Evolutionary conservation across 495 filamentous ascomycete species (phyloP).

Genomic region (Acidomyces sp.): DNA sequence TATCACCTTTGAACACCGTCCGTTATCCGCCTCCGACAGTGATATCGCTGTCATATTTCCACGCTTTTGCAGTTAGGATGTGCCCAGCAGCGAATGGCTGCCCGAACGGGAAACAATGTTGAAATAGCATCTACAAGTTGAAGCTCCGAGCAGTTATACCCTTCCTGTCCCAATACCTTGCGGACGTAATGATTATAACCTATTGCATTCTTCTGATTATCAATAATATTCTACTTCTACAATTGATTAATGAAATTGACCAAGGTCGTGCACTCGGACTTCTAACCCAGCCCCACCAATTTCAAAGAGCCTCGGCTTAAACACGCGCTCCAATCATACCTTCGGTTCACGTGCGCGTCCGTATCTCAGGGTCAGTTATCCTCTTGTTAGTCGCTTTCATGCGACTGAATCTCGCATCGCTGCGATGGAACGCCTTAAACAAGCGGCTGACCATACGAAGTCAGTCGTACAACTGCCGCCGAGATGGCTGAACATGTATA

Average conservation of each 20-base stretch:
- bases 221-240: no score
- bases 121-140: not conserved
- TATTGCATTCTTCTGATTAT: no score
- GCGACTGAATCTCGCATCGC: not conserved
- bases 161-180: no score
- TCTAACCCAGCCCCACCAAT: not conserved
- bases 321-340: not conserved
- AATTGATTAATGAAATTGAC: not conserved
- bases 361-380: not conserved
- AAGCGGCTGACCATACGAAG: constrained; percentile 9
- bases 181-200: no score
- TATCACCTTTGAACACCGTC: no score
- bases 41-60: no score
- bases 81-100: no score
- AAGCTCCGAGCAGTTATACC: not conserved
- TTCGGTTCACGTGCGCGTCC: not conserved
- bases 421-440: constrained; percentile 9
- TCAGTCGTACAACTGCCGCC: constrained; percentile 38
- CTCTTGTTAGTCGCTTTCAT: not conserved
- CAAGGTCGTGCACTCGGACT: not conserved
- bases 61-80: no score
- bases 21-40: no score
- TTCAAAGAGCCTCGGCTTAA: not conserved
- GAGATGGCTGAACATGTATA: constrained; percentile 68
- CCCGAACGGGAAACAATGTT: not conserved